Evolutionary conservation across 805 yeast genomes (phyloP).

Genomic region (Metschnikowia vanudenii): DNA sequence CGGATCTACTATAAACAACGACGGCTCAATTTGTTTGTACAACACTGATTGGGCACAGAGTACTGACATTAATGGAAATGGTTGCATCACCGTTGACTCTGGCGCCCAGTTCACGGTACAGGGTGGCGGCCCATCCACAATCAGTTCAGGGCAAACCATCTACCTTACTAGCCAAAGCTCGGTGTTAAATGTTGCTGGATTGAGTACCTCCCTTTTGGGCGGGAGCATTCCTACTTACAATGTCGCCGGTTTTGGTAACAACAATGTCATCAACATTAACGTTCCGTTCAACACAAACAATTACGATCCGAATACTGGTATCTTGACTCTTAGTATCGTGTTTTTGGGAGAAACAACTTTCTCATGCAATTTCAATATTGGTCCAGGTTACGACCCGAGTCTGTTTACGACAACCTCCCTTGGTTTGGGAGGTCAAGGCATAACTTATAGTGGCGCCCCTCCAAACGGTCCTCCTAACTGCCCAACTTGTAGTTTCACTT

Average conservation of each 20-base stretch:
- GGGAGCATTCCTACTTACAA: background rate
- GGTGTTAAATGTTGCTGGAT: background rate
- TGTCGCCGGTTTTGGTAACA: conserved; percentile 4
- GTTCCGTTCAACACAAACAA: background rate
- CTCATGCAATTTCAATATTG: background rate
- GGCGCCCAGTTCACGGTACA: too few relatives aligned
- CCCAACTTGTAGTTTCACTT: conserved; percentile 1
- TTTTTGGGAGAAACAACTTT: too few relatives aligned
- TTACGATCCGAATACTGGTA: background rate
- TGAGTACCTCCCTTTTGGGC: background rate
- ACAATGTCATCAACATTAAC: conserved; percentile 1
- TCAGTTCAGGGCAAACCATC: too few relatives aligned
- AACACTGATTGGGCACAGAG: conserved; percentile 25
- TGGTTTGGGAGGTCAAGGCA: background rate
- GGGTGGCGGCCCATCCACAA: too few relatives aligned
- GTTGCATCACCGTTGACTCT: conserved; percentile 21
- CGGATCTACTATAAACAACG: conserved; percentile 19
- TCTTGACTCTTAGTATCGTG: background rate
- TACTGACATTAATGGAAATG: conserved; percentile 23
- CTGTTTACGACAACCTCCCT: background rate
- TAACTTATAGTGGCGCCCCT: conserved; percentile 4
- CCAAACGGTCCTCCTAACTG: conserved; percentile 4
- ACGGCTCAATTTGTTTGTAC: conserved; percentile 29
- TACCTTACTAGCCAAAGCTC: conserved; percentile 1
- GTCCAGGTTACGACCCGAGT: background rate